Base-by-base conservation (phyloP, 2,329 filamentous ascomycete genomes). In the Botryotinia globosa region DNA sequence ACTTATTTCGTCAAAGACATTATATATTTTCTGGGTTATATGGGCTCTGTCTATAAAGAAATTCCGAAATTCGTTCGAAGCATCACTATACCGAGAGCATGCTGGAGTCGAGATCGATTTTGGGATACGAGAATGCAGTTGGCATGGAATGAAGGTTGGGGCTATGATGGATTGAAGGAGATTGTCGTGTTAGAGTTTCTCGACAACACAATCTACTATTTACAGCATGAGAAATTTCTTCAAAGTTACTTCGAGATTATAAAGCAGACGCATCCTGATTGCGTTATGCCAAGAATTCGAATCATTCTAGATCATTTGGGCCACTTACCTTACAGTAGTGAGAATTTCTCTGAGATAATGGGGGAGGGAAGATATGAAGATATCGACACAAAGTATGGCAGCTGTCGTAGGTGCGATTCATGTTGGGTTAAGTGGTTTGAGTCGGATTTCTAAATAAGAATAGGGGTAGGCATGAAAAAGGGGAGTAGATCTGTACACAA, bases 341-440 rank as follows among this genome's bases (percentile, higher is more conserved):
- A 56, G 0, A 1, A 0, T 1, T 56, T 56, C 51, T 9, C n/a
- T 4, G 0, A 3, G 0, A 56, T 32, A 4, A 29, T 56, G 51
- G n/a, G 51, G 14, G 25, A 18, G n/a, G 14, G 51, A 18, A 9
- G 0, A 7, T 56, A 56, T 56, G 51, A 56, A n/a, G 51, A 56
- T 56, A 56, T 29, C 0, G 51, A 29, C 18, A 1, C 1, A 54
- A 3, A 54, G 4, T 0, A 29, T 16, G 2, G 0, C 6, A 5
- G 14, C 12, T 16, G 18, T 18, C 25, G n/a, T 4, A 3, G 51
- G 6, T 56, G 51, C n/a, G 1, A 56, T 56, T 6, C n/a, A 29
- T 56, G 51, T 56, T 56, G 51, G 51, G 6, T 18, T 32, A 29
- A 32, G 7, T 56, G 51, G 51, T 56, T 56, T 6, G 51, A 56